Evolutionary conservation across 2,329 filamentous ascomycete species (phyloP), one percentile per base, ranked within the genome.

Genomic region (Fusarium humuli): DNA sequence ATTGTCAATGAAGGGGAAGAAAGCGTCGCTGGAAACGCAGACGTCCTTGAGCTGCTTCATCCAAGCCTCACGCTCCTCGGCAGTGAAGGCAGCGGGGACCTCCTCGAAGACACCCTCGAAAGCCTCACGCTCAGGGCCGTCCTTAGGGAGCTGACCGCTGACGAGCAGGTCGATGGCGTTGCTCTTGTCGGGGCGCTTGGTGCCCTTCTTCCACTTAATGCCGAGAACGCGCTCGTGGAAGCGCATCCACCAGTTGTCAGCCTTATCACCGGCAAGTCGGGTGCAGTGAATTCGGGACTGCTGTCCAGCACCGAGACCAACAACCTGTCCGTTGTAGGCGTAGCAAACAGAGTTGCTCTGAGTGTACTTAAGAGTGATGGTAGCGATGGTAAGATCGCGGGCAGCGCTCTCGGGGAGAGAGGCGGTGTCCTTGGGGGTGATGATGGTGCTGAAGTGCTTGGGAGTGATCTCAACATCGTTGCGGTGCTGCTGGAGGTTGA

Each of bases 261-360:
- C 94, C 87, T 99, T 99, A 86, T 98, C 95, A 65, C 96, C 96
- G 13, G 96, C 96, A 54, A 99, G 89, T 72, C 96, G 92, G 44
- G 96, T 99, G 89, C 96, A 99, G 87, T 99, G 96, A 75, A 99
- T 99, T 74, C 96, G 92, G 67, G 93, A 97, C 84, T 99, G 96
- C 83, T 99, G 96, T 65, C 96, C 96, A 58, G 96, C 96, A 72
- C 96, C 96, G 59, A 99, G 90, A 72, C 96, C 96, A 75, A 99
- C 88, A 76, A 98, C 88, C 83, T 98, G 96, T 49, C 96, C 96
- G 77, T 97, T 94, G 70, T 94, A 86, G 58, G 96, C 94, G 79
- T 98, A 99, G 88, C 95, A 98, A 70, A 99, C 96, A 27, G 94
- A 98, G 88, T 99, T 99, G 79, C 94, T 97, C 84, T 99, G 94